These are phyloP conservation scores for Rhododendron ovatum DNA, from an alignment of 148 eudicot species.

Conservation along the genomic window DNA sequence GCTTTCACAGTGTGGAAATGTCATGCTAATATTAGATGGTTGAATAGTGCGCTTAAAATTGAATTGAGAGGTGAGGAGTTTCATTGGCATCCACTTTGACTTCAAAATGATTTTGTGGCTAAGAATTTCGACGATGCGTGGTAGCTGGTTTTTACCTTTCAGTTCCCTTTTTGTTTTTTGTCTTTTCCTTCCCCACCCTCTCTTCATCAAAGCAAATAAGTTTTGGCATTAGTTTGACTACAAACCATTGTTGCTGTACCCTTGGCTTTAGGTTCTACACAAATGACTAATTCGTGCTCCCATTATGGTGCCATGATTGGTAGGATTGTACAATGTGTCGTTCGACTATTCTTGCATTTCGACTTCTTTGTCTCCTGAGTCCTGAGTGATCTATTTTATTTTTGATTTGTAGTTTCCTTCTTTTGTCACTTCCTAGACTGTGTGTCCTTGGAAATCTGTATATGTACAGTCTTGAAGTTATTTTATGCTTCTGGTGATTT, in stretches of 20 bases:
- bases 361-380: background rate
- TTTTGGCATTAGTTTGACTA: background rate
- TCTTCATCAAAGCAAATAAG: background rate
- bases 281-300: background rate
- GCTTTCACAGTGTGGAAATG: slow-evolving; percentile 3
- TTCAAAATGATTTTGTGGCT: background rate
- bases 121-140: background rate
- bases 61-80: background rate
- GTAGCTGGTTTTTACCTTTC: background rate
- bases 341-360: background rate
- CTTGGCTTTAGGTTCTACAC: background rate
- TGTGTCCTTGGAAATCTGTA: background rate
- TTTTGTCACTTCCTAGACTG: background rate
- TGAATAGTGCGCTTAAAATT: background rate
- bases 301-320: background rate
- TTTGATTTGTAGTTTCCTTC: background rate
- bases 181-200: background rate
- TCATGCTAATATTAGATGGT: background rate
- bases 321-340: background rate
- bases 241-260: background rate
- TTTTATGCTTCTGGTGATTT: background rate
- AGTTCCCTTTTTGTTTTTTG: background rate
- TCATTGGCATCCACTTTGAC: background rate
- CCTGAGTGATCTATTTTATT: background rate
- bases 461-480: background rate